These are phyloP conservation scores for Xerocomellus amylosporus DNA, from an alignment of 768 basidiomycete species.

Conservation along the genomic window DNA sequence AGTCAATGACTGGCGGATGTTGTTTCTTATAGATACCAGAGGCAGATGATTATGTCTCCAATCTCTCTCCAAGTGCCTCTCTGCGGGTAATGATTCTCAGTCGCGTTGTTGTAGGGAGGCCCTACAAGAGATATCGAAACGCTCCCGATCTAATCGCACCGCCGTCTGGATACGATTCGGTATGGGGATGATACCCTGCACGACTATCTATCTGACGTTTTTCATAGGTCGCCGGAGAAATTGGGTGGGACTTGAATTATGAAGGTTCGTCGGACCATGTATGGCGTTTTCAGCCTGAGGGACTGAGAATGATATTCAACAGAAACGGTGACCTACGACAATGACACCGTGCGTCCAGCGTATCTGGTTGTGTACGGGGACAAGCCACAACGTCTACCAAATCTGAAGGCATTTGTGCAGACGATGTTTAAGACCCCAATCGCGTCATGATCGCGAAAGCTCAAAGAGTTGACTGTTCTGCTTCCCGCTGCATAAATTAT, in stretches of 20 bases:
- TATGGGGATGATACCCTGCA: slow-evolving; percentile 31
- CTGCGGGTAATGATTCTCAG: slow-evolving; percentile 54
- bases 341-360: slow-evolving; percentile 65
- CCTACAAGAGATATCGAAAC: slow-evolving; percentile 49
- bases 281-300: not conserved
- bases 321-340: slow-evolving; percentile 65
- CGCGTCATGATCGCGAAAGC: slow-evolving; percentile 15
- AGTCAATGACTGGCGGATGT: not conserved
- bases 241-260: slow-evolving; percentile 64
- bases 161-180: slow-evolving; percentile 59
- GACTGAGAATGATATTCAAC: not conserved
- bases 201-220: not conserved
- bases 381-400: slow-evolving; percentile 17
- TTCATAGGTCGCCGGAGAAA: slow-evolving; percentile 54
- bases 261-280: slow-evolving; percentile 33
- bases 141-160: slow-evolving; percentile 47
- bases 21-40: slow-evolving; percentile 37
- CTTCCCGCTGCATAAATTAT: slow-evolving; percentile 5
- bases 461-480: not conserved
- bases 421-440: slow-evolving; percentile 33
- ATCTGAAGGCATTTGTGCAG: slow-evolving; percentile 28
- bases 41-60: slow-evolving; percentile 61
- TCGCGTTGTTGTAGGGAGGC: slow-evolving; percentile 63
- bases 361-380: slow-evolving; percentile 62
- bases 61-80: slow-evolving; percentile 38